Percentiles rank a stretch among this genome's conserved stretches.
phyloP scores from a whole-genome alignment of 2,329 filamentous ascomycete species.

The Aspergillus terreus region DNA sequence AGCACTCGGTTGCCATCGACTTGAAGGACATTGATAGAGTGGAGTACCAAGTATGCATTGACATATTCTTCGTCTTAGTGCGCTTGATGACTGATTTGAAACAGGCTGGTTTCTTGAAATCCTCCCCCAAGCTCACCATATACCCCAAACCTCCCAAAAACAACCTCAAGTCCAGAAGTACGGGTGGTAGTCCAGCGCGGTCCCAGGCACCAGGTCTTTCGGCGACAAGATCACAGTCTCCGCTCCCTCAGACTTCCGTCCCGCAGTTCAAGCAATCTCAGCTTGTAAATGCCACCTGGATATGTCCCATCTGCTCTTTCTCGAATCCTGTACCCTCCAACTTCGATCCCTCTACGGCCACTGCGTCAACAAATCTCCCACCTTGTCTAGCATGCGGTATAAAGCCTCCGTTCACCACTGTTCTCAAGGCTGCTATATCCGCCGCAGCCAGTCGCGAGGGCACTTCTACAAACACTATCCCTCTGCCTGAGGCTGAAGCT shows the following conservation, averaged over 20 bases:
- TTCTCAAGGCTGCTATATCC: conserved; percentile 82
- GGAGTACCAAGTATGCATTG: conserved; percentile 71
- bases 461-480: conserved; percentile 7
- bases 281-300: conserved; percentile 70
- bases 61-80: background rate
- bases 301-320: conserved; percentile 93
- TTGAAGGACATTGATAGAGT: conserved; percentile 86
- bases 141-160: conserved; percentile 75
- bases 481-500: conserved; percentile 2
- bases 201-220: conserved; percentile 30
- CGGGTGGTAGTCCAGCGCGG: conserved; percentile 37
- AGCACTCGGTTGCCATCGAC: conserved; percentile 78
- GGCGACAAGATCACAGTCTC: conserved; percentile 28
- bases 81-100: conserved; percentile 14
- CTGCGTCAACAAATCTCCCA: conserved; percentile 71
- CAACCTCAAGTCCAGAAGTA: conserved; percentile 54
- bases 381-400: conserved; percentile 93
- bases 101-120: conserved; percentile 87
- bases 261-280: conserved; percentile 34
- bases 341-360: conserved; percentile 82
- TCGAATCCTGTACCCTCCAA: conserved; percentile 90
- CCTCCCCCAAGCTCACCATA: conserved; percentile 87
- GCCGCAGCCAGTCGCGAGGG: conserved; percentile 55
- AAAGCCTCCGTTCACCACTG: conserved; percentile 75
- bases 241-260: conserved; percentile 26